Evolutionary conservation across 2,329 filamentous ascomycete genomes (phyloP).

Genomic region (Byssochlamys sp.): DNA sequence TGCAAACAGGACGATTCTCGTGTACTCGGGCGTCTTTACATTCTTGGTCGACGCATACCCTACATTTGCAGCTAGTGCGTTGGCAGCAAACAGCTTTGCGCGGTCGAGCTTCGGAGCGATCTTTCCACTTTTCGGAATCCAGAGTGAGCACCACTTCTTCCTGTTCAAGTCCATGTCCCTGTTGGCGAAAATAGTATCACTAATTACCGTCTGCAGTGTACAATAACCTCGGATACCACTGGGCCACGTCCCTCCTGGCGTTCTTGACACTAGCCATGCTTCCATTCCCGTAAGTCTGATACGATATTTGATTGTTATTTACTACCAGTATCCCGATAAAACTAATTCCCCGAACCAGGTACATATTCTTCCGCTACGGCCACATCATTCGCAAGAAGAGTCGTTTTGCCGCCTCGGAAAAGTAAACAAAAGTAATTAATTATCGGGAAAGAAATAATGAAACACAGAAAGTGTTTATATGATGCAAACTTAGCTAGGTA

Average conservation of each 20-base stretch:
- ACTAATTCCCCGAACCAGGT: conserved; percentile 17
- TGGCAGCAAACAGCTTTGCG: conserved; percentile 75
- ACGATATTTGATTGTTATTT: too few species aligned
- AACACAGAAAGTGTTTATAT: too few species aligned
- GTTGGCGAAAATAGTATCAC: neutral
- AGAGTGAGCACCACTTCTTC: conserved; percentile 26
- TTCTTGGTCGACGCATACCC: conserved; percentile 62
- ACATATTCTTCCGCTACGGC: conserved; percentile 37
- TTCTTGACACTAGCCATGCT: conserved; percentile 36
- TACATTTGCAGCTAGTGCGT: conserved; percentile 46
- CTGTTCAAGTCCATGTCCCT: too few species aligned
- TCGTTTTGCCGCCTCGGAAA: conserved; percentile 24
- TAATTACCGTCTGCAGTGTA: conserved; percentile 29
- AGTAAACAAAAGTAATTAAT: neutral
- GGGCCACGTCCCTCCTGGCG: conserved; percentile 36
- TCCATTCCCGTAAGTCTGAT: conserved; percentile 33
- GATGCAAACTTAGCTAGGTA: too few species aligned
- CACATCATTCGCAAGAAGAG: conserved; percentile 32
- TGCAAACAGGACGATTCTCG: conserved; percentile 57
- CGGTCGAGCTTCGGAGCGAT: conserved; percentile 69
- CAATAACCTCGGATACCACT: conserved; percentile 36
- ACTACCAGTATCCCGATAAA: neutral
- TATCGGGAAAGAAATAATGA: neutral
- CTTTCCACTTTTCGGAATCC: conserved; percentile 65
- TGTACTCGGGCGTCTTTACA: conserved; percentile 77